Conservation (phyloP, 495 filamentous ascomycete species). For the Oidiodendron maius region DNA sequence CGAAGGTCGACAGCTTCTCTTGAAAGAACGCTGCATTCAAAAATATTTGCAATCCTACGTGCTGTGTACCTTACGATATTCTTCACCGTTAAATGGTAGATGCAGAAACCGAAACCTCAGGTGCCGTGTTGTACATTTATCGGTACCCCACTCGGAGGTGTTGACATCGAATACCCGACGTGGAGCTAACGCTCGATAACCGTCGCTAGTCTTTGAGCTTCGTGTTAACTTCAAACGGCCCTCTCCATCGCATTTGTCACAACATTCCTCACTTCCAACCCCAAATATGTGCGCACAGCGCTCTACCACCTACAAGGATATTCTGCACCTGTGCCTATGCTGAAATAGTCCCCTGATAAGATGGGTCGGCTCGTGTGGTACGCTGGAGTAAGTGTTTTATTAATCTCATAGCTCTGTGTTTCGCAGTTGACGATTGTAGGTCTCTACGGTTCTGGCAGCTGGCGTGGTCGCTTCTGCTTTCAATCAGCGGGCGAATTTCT, state of each 20-base stretch:
- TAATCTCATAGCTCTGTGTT: constrained; percentile 7
- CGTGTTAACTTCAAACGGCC: neutral
- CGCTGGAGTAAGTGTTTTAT: constrained; percentile 41
- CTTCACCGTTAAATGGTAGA: no score
- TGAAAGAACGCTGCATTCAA: no score
- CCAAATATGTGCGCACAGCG: constrained; percentile 12
- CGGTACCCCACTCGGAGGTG: no score
- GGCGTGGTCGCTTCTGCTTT: constrained; percentile 84
- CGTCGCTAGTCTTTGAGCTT: neutral
- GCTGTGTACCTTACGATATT: no score
- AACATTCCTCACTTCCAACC: neutral
- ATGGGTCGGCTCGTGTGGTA: constrained; percentile 32
- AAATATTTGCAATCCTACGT: no score
- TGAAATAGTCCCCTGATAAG: neutral
- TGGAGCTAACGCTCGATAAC: neutral
- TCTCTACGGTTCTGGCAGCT: constrained; percentile 70
- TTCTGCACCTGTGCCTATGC: neutral
- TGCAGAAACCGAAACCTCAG: no score
- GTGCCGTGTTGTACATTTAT: no score
- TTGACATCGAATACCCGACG: no score
- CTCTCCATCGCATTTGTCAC: neutral
- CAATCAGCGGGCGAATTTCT: constrained; percentile 94
- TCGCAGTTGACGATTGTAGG: constrained; percentile 3
- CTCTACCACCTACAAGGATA: constrained; percentile 1
- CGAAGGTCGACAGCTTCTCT: no score